Percentiles rank a stretch among this genome's conserved stretches.
These are phyloP conservation scores for Starmerella sp. DNA, from an alignment of 805 yeast species.

Conservation along the genomic window DNA sequence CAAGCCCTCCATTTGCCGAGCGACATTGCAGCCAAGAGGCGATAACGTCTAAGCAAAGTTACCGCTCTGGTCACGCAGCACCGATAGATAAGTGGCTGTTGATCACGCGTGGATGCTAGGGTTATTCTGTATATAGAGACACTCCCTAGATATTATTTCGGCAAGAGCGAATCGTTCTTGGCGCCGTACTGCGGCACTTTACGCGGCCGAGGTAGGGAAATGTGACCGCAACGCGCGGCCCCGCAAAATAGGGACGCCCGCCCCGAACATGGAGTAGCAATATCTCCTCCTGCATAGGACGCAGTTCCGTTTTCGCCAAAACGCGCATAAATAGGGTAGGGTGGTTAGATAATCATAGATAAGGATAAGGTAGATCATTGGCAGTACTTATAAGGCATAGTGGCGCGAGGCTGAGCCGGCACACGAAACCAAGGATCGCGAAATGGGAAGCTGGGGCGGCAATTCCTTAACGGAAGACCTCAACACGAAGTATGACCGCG, in stretches of 20 bases:
- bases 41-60: not conserved
- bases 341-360: not conserved
- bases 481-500: slow-evolving; percentile 47
- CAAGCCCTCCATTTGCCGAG: too few relatives aligned
- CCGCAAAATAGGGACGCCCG: not conserved
- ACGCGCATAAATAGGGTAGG: not conserved
- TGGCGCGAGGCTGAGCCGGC: not conserved
- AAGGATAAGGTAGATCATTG: not conserved
- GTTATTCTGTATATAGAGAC: too few relatives aligned
- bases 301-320: not conserved
- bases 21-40: not conserved
- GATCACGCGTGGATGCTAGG: not conserved
- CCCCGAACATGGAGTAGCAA: too few relatives aligned
- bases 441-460: slow-evolving; percentile 50
- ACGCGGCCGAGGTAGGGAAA: too few relatives aligned
- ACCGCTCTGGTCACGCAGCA: not conserved
- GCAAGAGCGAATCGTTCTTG: too few relatives aligned
- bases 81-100: not conserved
- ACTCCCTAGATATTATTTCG: too few relatives aligned
- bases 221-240: too few relatives aligned
- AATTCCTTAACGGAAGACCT: slow-evolving; percentile 62
- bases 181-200: too few relatives aligned
- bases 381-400: not conserved
- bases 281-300: not conserved
- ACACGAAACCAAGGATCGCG: slow-evolving; percentile 27